phyloP scores from a whole-genome alignment of 2,329 filamentous ascomycete species.

The Colletotrichum sansevieriae region DNA sequence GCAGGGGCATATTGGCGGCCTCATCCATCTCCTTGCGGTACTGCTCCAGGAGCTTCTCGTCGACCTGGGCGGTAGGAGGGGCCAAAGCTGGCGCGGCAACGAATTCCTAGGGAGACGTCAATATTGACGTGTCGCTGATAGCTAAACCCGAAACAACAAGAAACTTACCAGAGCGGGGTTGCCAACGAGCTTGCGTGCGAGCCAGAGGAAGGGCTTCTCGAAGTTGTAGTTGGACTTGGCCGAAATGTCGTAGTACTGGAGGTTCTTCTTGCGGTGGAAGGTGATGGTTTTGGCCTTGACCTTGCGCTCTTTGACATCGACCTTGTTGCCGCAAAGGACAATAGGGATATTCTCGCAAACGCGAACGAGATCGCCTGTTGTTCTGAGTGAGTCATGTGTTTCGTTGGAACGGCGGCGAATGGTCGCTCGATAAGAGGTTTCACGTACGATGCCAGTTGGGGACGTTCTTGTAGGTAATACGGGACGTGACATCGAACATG shows the following conservation, averaged over 20 bases:
- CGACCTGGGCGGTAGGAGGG: conserved; percentile 91
- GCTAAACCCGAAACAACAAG: conserved; percentile 25
- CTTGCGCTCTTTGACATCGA: conserved; percentile 99
- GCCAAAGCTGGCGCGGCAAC: conserved; percentile 95
- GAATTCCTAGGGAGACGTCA: conserved; percentile 78
- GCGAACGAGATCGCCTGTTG: conserved; percentile 91
- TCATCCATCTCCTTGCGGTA: conserved; percentile 91
- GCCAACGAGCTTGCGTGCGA: conserved; percentile 97
- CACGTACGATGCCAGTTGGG: conserved; percentile 99
- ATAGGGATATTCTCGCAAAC: conserved; percentile 99
- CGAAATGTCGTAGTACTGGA: conserved; percentile 99
- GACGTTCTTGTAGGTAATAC: conserved; percentile 99
- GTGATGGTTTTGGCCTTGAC: conserved; percentile 99
- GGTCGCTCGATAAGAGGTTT: conserved; percentile 10
- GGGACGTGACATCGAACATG: conserved; percentile 99
- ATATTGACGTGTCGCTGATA: conserved; percentile 44
- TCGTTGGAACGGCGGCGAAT: background rate
- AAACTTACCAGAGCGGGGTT: conserved; percentile 83
- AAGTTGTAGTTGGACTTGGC: conserved; percentile 99
- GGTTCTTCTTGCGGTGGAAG: conserved; percentile 99
- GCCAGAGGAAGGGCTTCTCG: conserved; percentile 99
- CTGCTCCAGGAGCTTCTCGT: conserved; percentile 82
- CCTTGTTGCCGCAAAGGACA: conserved; percentile 98
- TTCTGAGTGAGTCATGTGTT: conserved; percentile 5
- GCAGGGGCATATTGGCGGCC: conserved; percentile 86